Evolutionary conservation across 2,329 filamentous ascomycete species (phyloP), one percentile per base, ranked within the genome.

Genomic region (Aplosporella prunicola): DNA sequence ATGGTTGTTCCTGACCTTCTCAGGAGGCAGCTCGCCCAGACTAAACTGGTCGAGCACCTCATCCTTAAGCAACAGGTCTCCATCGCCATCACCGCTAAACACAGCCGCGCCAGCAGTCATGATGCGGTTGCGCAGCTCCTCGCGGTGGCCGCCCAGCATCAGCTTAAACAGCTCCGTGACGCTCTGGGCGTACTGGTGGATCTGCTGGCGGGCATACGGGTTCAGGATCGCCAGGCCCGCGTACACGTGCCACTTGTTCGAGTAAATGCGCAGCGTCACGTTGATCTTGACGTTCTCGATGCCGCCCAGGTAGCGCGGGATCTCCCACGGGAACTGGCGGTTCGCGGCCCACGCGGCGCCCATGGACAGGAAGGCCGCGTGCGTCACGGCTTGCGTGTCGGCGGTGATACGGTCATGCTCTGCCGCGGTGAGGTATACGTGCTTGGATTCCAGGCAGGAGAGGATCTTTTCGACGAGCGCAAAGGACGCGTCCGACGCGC

Each of bases 261-360:
- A 80, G 67, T 96, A 98, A 64, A 98, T 96, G 50, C 91, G 87
- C 47, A 98, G 69, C 49, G 87, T 96, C 49, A 96, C 79, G 65
- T 98, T 98, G 67, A 96, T 94, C 67, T 98, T 98, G 51, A 96
- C 89, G 60, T 98, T 98, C 62, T 98, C 91, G 52, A 98, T 93
- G 35, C 91, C 93, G 41, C 91, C 91, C 4, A 95, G 78, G 61
- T 96, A 98, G 45, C 91, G 86, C n/a, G 80, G 78, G 31, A 89
- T 78, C 52, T 96, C 89, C 91, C 91, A 98, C 0, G 93, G 91
- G 52, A 96, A 98, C 58, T 98, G 86, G 41, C 80, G 76, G 59
- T 93, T 93, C 20, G 88, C 88, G 48, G 87, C 83, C 93, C 93
- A 98, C 7, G 91, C 91, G 45, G 89, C 93, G 46, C 93, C 91